Evolutionary conservation across 2,329 filamentous ascomycete species (phyloP), one percentile per base, ranked within the genome.

Genomic region (Xenoacremonium recifei): DNA sequence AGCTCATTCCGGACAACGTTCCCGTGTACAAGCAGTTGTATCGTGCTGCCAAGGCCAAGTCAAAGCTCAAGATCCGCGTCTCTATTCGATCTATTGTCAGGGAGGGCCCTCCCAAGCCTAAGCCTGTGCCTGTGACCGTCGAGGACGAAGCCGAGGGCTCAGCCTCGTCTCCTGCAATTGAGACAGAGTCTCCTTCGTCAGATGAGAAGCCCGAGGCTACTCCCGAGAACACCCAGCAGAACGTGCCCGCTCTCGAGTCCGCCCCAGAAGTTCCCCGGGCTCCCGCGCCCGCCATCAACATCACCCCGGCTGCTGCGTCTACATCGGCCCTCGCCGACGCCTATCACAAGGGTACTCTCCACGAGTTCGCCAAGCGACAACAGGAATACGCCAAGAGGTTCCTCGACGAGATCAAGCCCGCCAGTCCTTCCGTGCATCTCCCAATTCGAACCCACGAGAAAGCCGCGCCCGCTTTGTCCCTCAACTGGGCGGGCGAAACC

Each of bases 21-120:
- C 76, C 87, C 34, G 88, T 95, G 59, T 99, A 96, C 77, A 97
- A 96, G 75, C 93, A 96, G 64, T 84, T 99, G 31, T 92, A 93
- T 65, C 86, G 93, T 59, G 93, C 93, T 53, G 93, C 93, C 51
- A 99, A 96, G 75, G 93, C 93, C 27, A 99, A 99, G 77, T 83
- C 91, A 53, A 99, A 97, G 83, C 84, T 99, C 55, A 91, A 93
- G 68, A 80, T 99, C 45, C 88, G 83, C 53, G 85, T 87, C 27
- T 84, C 80, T 13, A 58, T 76, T 13, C n/a, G n/a, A n/a, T n/a
- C n/a, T n/a, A n/a, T n/a, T n/a, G 58, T 76, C 23, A 62, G 68
- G 39, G 55, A 65, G 30, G 49, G 59, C 45, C 51, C 63, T 13
- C 50, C 60, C 6, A 66, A 55, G 45, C 48, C 54, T 10, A 48